Evolutionary conservation across 106 monocot genomes (phyloP), one percentile per base, ranked within the genome.

Genomic region (Iris macrosiphon): DNA sequence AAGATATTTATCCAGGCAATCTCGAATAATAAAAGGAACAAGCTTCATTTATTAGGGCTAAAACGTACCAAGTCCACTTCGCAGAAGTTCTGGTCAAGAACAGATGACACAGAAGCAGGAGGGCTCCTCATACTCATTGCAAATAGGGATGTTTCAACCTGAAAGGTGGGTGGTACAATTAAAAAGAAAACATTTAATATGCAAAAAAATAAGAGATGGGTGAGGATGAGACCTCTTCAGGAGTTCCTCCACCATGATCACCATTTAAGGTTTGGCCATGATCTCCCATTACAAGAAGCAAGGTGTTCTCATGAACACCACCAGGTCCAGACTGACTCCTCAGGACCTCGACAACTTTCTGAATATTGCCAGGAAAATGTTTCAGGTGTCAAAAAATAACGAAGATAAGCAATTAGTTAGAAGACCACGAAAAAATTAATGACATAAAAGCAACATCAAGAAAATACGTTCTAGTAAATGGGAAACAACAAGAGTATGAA

Each of bases 191-290:
- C 10, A 66, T 11, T 16, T 6, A 53, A 58, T 47, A 19, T 12
- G 24, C 6, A 57, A 48, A 52, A 24, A 7, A 22, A 45, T 30
- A 4, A 55, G 32, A 45, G n/a, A n/a, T n/a, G n/a, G n/a, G n/a
- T n/a, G 18, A 38, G 47, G 12, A 37, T 4, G 32, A 46, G 11
- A 95, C 89, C 82, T 96, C 96, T 69, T 96, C 96, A 48, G 89
- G 65, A 65, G 96, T 83, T 30, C 96, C 89, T 39, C 96, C 96
- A 70, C 96, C 96, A 75, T 96, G 96, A 72, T 96, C 96, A 47
- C 96, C 96, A 80, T 90, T 89, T 64, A 66, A 59, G 7, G 96
- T 96, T 71, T 96, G 96, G 12, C 89, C 96, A 67, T 96, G 96
- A 68, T 96, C 96, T 30, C 96, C 96, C 90, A 96, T 90, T 32